A percentile compares a stretch with the other conserved stretches of the same genome.
These are phyloP conservation scores for Fusarium albidum DNA, from an alignment of 2,329 filamentous ascomycete genomes.

Conservation along the genomic window DNA sequence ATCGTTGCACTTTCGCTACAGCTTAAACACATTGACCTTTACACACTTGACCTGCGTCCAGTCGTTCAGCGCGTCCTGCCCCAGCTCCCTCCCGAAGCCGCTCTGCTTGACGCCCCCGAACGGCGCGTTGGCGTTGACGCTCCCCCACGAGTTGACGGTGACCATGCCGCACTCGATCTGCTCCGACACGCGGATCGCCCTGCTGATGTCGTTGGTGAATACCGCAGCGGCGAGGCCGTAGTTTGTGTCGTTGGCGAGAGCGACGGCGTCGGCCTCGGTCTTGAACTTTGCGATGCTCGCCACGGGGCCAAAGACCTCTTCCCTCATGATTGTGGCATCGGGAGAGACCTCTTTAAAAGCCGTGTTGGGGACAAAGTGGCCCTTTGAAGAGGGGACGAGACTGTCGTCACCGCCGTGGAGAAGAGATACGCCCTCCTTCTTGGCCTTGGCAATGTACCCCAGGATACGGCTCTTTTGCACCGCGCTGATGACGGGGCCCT, in stretches of 20 bases:
- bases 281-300: conserved; percentile 38
- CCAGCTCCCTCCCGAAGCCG: conserved; percentile 44
- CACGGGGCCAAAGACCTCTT: conserved; percentile 45
- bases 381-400: conserved; percentile 15
- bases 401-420: conserved; percentile 28
- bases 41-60: conserved; percentile 43
- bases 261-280: conserved; percentile 40
- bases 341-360: conserved; percentile 40
- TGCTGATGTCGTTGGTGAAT: conserved; percentile 60
- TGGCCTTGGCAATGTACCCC: conserved; percentile 58
- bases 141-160: conserved; percentile 59
- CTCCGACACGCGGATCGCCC: conserved; percentile 26
- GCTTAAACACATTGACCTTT: conserved; percentile 35
- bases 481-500: conserved; percentile 59
- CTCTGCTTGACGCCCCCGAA: conserved; percentile 48
- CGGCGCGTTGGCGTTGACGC: conserved; percentile 38
- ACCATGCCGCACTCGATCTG: conserved; percentile 72
- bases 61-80: conserved; percentile 43
- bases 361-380: conserved; percentile 42
- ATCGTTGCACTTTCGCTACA: too few species aligned
- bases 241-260: conserved; percentile 48
- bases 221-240: conserved; percentile 63
- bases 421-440: conserved; percentile 18
- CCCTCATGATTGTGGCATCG: conserved; percentile 38
- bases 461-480: conserved; percentile 70